phyloP scores from a whole-genome alignment of 257 asterid species.

The Echites panduratus region DNA sequence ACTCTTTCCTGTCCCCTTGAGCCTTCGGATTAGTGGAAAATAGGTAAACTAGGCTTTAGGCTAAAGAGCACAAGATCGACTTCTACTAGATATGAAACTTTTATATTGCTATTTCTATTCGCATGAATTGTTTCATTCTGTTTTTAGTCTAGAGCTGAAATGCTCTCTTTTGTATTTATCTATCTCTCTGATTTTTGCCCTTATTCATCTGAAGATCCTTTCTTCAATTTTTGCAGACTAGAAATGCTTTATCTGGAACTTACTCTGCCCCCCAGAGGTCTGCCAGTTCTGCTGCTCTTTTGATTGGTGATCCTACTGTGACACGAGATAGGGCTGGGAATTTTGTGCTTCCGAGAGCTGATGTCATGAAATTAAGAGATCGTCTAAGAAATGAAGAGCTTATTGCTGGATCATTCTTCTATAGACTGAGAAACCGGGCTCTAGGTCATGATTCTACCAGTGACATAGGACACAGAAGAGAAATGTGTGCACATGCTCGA shows the following conservation, averaged over 20 bases:
- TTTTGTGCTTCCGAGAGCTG: conserved; percentile 97
- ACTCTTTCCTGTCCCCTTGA: not conserved
- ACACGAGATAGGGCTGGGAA: conserved; percentile 93
- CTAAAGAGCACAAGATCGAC: not conserved
- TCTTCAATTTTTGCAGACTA: conserved; percentile 54
- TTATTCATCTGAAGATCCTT: conserved; percentile 3
- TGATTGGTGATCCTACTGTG: conserved; percentile 96
- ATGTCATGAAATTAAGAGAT: conserved; percentile 94
- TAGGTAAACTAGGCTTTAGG: not conserved
- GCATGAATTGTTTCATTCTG: not conserved
- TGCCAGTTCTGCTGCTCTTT: conserved; percentile 95
- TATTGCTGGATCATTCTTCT: conserved; percentile 77
- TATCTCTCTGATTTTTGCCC: not conserved
- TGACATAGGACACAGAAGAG: conserved; percentile 90
- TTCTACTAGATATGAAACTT: not conserved
- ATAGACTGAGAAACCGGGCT: conserved; percentile 56
- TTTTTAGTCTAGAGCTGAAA: not conserved
- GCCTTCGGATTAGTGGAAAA: not conserved
- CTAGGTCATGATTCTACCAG: conserved; percentile 63
- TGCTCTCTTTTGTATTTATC: not conserved
- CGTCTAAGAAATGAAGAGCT: conserved; percentile 94
- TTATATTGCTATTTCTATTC: not conserved
- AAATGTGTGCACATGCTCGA: conserved; percentile 98
- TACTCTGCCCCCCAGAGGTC: conserved; percentile 99
- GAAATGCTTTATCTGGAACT: conserved; percentile 95